Conservation (phyloP, 1,284 basidiomycete species). For the Ceratobasidium sp. region DNA sequence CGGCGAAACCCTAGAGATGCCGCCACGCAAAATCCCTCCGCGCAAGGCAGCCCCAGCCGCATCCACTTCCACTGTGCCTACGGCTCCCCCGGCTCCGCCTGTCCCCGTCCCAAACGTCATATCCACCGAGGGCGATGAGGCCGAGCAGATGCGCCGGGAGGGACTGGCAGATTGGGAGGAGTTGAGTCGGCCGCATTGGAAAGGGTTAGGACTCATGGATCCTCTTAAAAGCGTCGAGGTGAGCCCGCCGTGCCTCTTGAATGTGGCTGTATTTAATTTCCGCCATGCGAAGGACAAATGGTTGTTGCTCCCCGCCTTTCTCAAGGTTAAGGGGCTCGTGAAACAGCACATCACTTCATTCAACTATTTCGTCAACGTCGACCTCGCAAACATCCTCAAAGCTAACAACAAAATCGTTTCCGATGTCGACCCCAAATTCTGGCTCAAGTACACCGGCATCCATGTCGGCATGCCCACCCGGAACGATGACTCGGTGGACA, state of each 20-base stretch:
- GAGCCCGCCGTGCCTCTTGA: constrained; percentile 50
- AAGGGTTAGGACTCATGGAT: constrained; percentile 77
- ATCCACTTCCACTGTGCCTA: constrained; percentile 9
- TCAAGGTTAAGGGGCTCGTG: constrained; percentile 97
- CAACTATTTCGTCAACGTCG: constrained; percentile 98
- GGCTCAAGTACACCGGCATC: constrained; percentile 97
- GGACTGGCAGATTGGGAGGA: constrained; percentile 69
- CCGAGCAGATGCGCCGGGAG: constrained; percentile 52
- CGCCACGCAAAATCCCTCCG: constrained; percentile 42
- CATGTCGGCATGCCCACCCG: constrained; percentile 91
- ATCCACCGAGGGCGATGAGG: constrained; percentile 6
- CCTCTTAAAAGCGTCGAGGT: constrained; percentile 84
- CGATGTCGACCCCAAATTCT: constrained; percentile 97
- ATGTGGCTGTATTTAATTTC: not conserved
- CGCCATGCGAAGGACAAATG: constrained; percentile 84
- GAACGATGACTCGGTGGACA: constrained; percentile 85
- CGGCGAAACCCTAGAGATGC: too few relatives aligned
- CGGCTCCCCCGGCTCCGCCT: not conserved
- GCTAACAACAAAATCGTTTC: constrained; percentile 95
- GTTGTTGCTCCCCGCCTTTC: constrained; percentile 92
- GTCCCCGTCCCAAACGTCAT: not conserved
- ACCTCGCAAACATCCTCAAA: constrained; percentile 95
- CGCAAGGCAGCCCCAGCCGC: constrained; percentile 35
- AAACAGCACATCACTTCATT: constrained; percentile 99
- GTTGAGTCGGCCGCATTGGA: constrained; percentile 68